Conservation (phyloP, 2,329 filamentous ascomycete species). For the Ascochyta viciae-villosae region DNA sequence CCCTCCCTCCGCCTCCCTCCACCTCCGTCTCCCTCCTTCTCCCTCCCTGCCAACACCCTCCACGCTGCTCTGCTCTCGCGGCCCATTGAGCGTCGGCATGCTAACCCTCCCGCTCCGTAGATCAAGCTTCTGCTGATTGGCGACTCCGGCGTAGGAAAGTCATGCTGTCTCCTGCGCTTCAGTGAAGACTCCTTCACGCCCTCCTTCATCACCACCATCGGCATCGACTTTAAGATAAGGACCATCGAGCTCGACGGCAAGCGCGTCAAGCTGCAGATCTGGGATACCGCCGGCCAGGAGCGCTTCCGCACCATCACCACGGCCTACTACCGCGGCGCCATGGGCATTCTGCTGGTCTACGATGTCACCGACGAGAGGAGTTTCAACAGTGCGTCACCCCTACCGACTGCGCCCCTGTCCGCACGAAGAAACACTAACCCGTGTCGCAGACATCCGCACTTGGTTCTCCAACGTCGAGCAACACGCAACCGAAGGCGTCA, state of each 20-base stretch:
- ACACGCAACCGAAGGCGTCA: slow-evolving; percentile 97
- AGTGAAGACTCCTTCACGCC: slow-evolving; percentile 98
- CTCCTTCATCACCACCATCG: slow-evolving; percentile 98
- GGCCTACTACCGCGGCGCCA: slow-evolving; percentile 96
- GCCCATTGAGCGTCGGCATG: neutral
- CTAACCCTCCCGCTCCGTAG: slow-evolving; percentile 55
- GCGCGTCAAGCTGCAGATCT: slow-evolving; percentile 98
- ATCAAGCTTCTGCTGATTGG: slow-evolving; percentile 97
- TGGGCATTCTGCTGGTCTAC: slow-evolving; percentile 97
- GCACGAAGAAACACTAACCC: slow-evolving; percentile 27
- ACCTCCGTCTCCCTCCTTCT: neutral
- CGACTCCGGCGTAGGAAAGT: slow-evolving; percentile 96
- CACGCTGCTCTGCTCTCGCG: slow-evolving; percentile 13
- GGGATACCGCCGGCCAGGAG: slow-evolving; percentile 98
- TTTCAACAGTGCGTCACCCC: slow-evolving; percentile 79
- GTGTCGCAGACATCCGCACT: slow-evolving; percentile 83
- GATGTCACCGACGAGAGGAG: slow-evolving; percentile 97
- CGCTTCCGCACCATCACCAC: slow-evolving; percentile 99
- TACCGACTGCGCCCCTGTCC: neutral
- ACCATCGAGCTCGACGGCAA: slow-evolving; percentile 99
- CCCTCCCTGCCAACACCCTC: neutral
- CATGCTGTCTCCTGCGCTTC: slow-evolving; percentile 94
- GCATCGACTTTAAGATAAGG: slow-evolving; percentile 99
- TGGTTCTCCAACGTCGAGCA: slow-evolving; percentile 99
- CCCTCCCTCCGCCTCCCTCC: neutral